Evolutionary conservation across 1,139 yeast genomes (phyloP), one percentile per base, ranked within the genome.

Genomic region (Nakaseomyces kungkrabaensis): DNA sequence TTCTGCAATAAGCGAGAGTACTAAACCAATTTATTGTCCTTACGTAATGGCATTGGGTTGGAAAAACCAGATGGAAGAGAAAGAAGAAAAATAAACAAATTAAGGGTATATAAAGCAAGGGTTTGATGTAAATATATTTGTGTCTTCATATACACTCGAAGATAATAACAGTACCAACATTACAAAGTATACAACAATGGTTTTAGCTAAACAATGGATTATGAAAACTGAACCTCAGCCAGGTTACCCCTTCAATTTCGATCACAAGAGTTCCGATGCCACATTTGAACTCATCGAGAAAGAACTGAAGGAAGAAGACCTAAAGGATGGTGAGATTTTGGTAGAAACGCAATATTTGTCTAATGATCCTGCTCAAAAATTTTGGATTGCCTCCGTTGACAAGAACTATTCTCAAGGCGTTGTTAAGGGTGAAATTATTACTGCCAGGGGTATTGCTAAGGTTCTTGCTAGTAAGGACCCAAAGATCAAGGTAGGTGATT

Each of bases 351-450:
- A 76, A 46, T 73, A 72, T 51, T 60, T 81, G n/a, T 79, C 85
- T 38, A 79, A 81, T 58, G 87, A 81, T 60, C 86, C 87, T 13
- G 77, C 83, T 9, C 85, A 80, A 61, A 76, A 82, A 63, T 73
- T 75, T 48, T 81, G 85, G 83, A 79, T 81, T 50, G 63, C 71
- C 13, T 65, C 73, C 17, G 68, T 70, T 4, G 71, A 67, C 47
- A 69, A 74, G 55, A 68, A 72, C 51, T 81, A 81, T 59, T 66
- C 71, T 8, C 69, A 72, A 4, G 79, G 81, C 11, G 70, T 77
- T 22, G 59, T 66, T 43, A 65, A 72, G 47, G 81, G 81, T 36
- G 73, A 74, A 26, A 63, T 69, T 9, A 75, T 81, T 68, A 73
- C 75, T 42, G 70, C 83, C 1, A 57, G 71, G 43, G 85, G 80